Percentiles rank a stretch among this genome's conserved stretches.
phyloP scores from a whole-genome alignment of 1,284 basidiomycete genomes.

The Golubevia sp. region DNA sequence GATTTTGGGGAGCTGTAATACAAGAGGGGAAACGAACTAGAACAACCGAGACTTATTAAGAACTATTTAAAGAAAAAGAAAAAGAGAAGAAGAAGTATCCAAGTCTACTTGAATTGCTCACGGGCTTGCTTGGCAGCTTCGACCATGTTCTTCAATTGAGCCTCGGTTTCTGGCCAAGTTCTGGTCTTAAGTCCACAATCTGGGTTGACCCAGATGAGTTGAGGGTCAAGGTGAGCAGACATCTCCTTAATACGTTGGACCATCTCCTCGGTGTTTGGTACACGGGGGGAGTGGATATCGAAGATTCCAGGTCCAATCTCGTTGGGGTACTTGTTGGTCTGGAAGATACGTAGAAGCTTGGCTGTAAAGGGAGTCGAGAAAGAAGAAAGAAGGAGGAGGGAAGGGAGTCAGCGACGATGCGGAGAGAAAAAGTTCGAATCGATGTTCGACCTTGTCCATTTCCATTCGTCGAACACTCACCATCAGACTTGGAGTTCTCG shows the following conservation, averaged over 20 bases:
- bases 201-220: slow-evolving; percentile 80
- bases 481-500: slow-evolving; percentile 70
- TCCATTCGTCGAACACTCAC: slow-evolving; percentile 69
- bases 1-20: too few relatives aligned
- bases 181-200: slow-evolving; percentile 69
- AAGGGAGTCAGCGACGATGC: too few relatives aligned
- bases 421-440: too few relatives aligned
- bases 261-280: slow-evolving; percentile 75
- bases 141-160: slow-evolving; percentile 57
- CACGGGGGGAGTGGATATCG: slow-evolving; percentile 58
- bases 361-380: slow-evolving; percentile 17
- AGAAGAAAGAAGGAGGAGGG: background rate
- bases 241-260: slow-evolving; percentile 86
- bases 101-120: slow-evolving; percentile 64
- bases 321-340: slow-evolving; percentile 93
- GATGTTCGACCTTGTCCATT: too few relatives aligned
- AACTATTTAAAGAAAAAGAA: too few relatives aligned
- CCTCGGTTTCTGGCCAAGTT: slow-evolving; percentile 70
- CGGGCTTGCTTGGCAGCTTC: slow-evolving; percentile 79
- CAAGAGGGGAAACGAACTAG: too few relatives aligned
- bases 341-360: slow-evolving; percentile 94
- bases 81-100: background rate
- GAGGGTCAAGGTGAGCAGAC: slow-evolving; percentile 58
- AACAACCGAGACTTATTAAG: too few relatives aligned
- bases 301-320: slow-evolving; percentile 88